A percentile compares a stretch with the other conserved stretches of the same genome.
phyloP scores from a whole-genome alignment of 306 rosid genomes.

The Prunus campanulata region DNA sequence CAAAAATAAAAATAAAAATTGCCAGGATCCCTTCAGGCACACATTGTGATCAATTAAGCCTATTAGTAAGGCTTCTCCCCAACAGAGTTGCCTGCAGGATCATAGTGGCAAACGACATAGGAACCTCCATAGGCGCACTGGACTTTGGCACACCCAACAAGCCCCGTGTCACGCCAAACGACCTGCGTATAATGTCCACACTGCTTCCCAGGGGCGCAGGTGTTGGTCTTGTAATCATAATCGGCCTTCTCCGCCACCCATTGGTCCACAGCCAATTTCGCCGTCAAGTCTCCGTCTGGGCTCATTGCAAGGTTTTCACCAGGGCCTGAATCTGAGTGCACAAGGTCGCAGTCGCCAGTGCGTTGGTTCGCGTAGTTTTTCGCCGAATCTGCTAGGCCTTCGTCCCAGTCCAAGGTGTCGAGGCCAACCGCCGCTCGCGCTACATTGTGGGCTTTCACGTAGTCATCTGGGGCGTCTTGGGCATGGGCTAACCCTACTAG shows the following conservation, averaged over 20 bases:
- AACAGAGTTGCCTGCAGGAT: conserved; percentile 2
- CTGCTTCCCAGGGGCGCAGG: conserved; percentile 16
- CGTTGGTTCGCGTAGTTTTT: background rate
- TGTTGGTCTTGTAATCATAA: conserved; percentile 34
- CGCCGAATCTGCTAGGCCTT: background rate
- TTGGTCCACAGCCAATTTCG: conserved; percentile 24
- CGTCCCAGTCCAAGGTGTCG: background rate
- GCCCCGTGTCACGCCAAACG: conserved; percentile 28
- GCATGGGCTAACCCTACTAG: background rate
- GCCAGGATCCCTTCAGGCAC: too few relatives aligned
- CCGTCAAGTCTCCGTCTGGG: conserved; percentile 19
- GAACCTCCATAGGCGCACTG: conserved; percentile 22
- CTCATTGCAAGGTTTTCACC: conserved; percentile 53
- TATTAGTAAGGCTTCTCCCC: background rate
- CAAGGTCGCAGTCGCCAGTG: background rate
- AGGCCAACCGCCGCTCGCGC: background rate
- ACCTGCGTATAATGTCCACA: conserved; percentile 43
- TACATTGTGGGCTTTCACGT: background rate
- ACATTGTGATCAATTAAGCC: background rate
- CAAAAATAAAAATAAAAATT: too few relatives aligned
- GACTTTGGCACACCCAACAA: conserved; percentile 33
- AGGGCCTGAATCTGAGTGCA: background rate
- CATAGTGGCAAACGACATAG: conserved; percentile 10
- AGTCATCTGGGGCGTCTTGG: background rate
- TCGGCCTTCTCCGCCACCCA: conserved; percentile 43